These are phyloP conservation scores for Fusarium sterilihyphosum DNA, from an alignment of 2,329 filamentous ascomycete genomes.

Conservation along the genomic window DNA sequence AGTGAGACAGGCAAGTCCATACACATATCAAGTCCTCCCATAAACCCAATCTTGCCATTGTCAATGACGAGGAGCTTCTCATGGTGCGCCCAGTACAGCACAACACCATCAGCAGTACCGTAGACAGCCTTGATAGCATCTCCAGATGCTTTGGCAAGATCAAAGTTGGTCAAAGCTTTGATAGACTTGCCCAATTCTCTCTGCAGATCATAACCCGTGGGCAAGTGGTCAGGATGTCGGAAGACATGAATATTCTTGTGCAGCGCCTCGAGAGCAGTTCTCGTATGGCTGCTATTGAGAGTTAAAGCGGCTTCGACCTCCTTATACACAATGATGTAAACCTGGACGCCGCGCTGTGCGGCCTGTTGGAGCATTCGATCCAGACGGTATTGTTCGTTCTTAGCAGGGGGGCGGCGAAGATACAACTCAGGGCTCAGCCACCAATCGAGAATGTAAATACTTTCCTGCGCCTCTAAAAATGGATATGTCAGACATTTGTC, in stretches of 20 bases:
- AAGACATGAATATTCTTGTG: constrained; percentile 69
- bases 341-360: constrained; percentile 82
- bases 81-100: constrained; percentile 93
- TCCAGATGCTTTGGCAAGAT: constrained; percentile 71
- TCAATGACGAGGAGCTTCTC: constrained; percentile 91
- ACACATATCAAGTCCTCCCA: constrained; percentile 90
- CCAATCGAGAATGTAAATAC: constrained; percentile 89
- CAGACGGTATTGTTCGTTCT: constrained; percentile 84
- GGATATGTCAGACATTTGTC: constrained; percentile 9
- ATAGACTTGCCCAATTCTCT: constrained; percentile 74
- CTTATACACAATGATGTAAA: constrained; percentile 92
- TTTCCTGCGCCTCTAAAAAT: constrained; percentile 70
- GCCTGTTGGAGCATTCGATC: constrained; percentile 85
- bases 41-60: constrained; percentile 77
- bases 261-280: constrained; percentile 14
- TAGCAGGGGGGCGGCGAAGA: constrained; percentile 81
- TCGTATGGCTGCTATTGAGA: constrained; percentile 51
- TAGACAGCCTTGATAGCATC: constrained; percentile 83
- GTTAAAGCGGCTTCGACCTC: constrained; percentile 86
- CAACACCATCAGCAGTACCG: constrained; percentile 81
- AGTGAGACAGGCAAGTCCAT: constrained; percentile 29
- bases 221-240: constrained; percentile 87
- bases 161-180: constrained; percentile 59
- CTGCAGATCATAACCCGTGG: constrained; percentile 74
- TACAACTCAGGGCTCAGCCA: constrained; percentile 92